Evolutionary conservation across 768 basidiomycete genomes (phyloP).

Genomic region (Hypholoma sublateritium): DNA sequence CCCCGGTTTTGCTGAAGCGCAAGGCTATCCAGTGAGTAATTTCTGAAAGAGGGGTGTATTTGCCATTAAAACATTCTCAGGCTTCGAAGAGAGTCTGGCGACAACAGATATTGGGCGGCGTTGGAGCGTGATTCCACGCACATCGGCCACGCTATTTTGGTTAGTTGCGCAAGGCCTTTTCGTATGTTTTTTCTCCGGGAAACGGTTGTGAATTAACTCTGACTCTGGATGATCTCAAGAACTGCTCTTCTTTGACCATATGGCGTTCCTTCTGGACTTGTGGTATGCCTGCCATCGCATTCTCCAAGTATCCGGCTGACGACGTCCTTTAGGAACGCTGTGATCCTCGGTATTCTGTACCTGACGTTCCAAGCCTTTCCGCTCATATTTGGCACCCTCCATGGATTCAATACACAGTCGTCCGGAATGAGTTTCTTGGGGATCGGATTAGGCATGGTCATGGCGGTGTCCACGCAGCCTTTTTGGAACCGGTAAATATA

Average conservation of each 20-base stretch:
- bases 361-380: conserved; percentile 59
- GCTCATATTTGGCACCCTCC: conserved; percentile 47
- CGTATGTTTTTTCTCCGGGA: neutral
- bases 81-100: conserved; percentile 54
- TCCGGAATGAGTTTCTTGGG: conserved; percentile 62
- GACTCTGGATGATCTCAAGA: neutral
- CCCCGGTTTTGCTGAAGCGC: conserved; percentile 54
- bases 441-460: conserved; percentile 55
- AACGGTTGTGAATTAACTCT: no score
- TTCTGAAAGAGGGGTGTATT: neutral
- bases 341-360: conserved; percentile 1
- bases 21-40: conserved; percentile 49
- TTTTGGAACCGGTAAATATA: conserved; percentile 52
- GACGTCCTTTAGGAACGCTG: neutral
- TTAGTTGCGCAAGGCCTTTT: conserved; percentile 17
- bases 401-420: conserved; percentile 48
- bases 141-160: conserved; percentile 52
- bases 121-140: conserved; percentile 50
- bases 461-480: conserved; percentile 53
- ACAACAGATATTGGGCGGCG: conserved; percentile 56
- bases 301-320: neutral
- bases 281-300: neutral
- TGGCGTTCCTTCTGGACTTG: neutral
- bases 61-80: conserved; percentile 24
- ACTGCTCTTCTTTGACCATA: conserved; percentile 1